Percentiles rank a stretch among this genome's conserved stretches.
Conservation (phyloP, 2,329 filamentous ascomycete genomes). For the Epichloe uncinata region DNA sequence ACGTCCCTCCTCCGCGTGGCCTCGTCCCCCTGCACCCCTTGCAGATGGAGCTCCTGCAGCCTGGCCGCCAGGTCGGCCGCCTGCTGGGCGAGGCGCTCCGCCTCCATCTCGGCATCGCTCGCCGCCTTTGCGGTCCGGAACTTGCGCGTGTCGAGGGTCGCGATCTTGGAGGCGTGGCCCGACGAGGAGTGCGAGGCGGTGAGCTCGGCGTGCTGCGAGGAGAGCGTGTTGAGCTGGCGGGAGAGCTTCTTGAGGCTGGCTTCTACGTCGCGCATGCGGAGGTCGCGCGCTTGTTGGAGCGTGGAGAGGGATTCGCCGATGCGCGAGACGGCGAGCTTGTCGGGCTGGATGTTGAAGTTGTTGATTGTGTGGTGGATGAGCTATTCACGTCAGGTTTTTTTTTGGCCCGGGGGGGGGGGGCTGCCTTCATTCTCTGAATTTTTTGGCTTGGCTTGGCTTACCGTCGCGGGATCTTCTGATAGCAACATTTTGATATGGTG, state of each 20-base stretch:
- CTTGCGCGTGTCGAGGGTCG: conserved; percentile 81
- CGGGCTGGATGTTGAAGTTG: conserved; percentile 89
- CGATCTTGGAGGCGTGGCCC: conserved; percentile 71
- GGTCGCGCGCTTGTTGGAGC: conserved; percentile 70
- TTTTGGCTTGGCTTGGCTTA: conserved; percentile 35
- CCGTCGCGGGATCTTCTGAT: conserved; percentile 80
- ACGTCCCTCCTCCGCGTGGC: conserved; percentile 21
- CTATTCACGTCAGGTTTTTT: not conserved
- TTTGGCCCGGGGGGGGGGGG: too few relatives aligned
- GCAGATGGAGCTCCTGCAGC: conserved; percentile 70
- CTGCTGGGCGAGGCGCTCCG: conserved; percentile 76
- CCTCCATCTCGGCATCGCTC: conserved; percentile 81
- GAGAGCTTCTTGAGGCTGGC: conserved; percentile 55
- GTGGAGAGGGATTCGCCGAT: conserved; percentile 73
- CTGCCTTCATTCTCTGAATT: not conserved
- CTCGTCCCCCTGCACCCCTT: conserved; percentile 63
- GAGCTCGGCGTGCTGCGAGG: conserved; percentile 65
- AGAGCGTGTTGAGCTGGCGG: conserved; percentile 62
- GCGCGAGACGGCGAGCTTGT: conserved; percentile 72
- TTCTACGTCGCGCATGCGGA: conserved; percentile 60
- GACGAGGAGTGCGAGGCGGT: conserved; percentile 61
- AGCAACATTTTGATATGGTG: conserved; percentile 60
- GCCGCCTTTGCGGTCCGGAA: conserved; percentile 90
- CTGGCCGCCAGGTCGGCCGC: conserved; percentile 60
- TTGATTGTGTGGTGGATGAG: conserved; percentile 67